Evolutionary conservation across 1,284 basidiomycete genomes (phyloP).

Genomic region (Irpex rosettiformis): DNA sequence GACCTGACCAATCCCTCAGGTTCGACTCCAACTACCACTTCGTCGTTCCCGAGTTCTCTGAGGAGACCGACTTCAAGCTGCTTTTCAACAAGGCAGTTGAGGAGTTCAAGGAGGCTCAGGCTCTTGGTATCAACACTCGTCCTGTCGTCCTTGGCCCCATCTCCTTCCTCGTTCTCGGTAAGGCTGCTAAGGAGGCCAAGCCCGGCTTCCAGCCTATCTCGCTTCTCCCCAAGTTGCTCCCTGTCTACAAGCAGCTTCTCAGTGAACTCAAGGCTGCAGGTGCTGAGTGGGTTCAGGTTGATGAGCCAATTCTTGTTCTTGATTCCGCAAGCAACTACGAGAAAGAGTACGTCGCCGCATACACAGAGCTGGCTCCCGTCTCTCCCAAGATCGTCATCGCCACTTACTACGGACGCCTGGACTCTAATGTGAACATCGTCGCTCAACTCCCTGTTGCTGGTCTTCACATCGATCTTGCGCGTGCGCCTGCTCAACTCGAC

Average conservation of each 20-base stretch:
- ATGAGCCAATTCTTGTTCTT: constrained; percentile 95
- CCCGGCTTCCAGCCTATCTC: constrained; percentile 89
- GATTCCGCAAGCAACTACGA: constrained; percentile 82
- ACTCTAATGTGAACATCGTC: constrained; percentile 86
- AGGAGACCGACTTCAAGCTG: constrained; percentile 91
- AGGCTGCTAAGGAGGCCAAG: constrained; percentile 85
- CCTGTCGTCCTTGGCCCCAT: constrained; percentile 96
- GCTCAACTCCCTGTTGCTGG: constrained; percentile 92
- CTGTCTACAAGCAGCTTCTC: constrained; percentile 91
- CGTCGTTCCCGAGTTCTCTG: constrained; percentile 96
- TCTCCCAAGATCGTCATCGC: constrained; percentile 92
- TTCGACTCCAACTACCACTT: constrained; percentile 99
- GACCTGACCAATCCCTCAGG: constrained; percentile 42
- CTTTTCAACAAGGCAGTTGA: constrained; percentile 94
- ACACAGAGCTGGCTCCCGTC: constrained; percentile 79
- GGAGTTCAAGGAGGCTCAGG: constrained; percentile 96
- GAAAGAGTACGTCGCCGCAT: constrained; percentile 81
- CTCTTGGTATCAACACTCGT: constrained; percentile 85
- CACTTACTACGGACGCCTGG: constrained; percentile 96
- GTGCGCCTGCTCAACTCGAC: constrained; percentile 89
- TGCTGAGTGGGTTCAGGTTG: constrained; percentile 93
- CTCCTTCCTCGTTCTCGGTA: constrained; percentile 94
- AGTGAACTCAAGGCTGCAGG: constrained; percentile 91
- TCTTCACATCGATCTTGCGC: constrained; percentile 96
- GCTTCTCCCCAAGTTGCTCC: constrained; percentile 87